These are phyloP conservation scores for Gnomoniopsis sp. DNA, from an alignment of 2,329 filamentous ascomycete species.

Conservation along the genomic window DNA sequence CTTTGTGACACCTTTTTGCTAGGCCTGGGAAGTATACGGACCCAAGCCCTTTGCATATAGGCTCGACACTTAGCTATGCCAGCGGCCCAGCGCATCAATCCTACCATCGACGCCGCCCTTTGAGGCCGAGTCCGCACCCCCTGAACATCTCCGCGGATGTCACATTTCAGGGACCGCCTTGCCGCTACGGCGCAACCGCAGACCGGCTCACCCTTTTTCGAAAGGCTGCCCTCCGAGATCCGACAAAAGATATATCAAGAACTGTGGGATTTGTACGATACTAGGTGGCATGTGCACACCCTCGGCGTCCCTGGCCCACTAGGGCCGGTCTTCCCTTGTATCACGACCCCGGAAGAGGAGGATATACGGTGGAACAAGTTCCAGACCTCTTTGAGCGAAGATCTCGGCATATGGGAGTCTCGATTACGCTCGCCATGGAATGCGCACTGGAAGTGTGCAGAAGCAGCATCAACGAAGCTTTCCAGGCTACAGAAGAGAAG, in stretches of 20 bases:
- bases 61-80: background rate
- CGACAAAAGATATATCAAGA: constrained; percentile 30
- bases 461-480: constrained; percentile 5
- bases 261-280: constrained; percentile 22
- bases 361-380: constrained; percentile 14
- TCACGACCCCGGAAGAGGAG: constrained; percentile 17
- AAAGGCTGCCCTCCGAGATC: constrained; percentile 26
- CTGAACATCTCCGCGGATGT: background rate
- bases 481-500: background rate
- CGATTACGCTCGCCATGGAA: constrained; percentile 14
- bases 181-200: constrained; percentile 42
- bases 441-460: constrained; percentile 16
- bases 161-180: constrained; percentile 28
- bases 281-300: constrained; percentile 22
- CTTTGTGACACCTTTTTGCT: background rate
- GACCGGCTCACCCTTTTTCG: constrained; percentile 31
- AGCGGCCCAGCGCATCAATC: background rate
- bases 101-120: background rate
- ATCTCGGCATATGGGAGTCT: constrained; percentile 12
- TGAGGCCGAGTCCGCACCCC: background rate
- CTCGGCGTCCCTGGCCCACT: constrained; percentile 3
- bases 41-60: background rate
- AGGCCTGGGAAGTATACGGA: constrained; percentile 1
- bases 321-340: constrained; percentile 19
- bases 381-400: constrained; percentile 4